phyloP scores from a whole-genome alignment of 805 yeast genomes.

The Schizosaccharomyces lindneri region DNA sequence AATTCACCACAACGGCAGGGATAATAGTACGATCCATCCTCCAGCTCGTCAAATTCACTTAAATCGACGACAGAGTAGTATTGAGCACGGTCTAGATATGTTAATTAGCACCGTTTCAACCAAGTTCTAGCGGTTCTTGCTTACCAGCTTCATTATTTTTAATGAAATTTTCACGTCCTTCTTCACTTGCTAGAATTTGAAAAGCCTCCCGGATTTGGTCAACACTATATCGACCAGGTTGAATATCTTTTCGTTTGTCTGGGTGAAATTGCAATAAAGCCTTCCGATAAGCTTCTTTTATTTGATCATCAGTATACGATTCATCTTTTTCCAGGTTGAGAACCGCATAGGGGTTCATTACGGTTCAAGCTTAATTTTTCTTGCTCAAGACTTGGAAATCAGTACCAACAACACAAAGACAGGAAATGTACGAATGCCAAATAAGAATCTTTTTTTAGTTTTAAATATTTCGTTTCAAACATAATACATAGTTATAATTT shows the following conservation, averaged over 20 bases:
- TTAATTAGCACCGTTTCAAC: not conserved
- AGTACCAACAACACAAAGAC: no score
- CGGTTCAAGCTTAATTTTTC: constrained; percentile 65
- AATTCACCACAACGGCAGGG: constrained; percentile 1
- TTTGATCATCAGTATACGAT: constrained; percentile 10
- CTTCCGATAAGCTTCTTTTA: constrained; percentile 16
- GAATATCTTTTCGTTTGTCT: not conserved
- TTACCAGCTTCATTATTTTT: not conserved
- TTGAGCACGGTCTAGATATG: not conserved
- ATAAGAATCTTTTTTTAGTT: no score
- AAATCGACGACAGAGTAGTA: not conserved
- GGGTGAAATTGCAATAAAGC: not conserved
- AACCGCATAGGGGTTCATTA: constrained; percentile 28
- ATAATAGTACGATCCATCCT: not conserved
- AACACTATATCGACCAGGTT: not conserved
- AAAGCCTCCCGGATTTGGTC: not conserved
- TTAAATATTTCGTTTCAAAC: no score
- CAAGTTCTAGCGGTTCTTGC: not conserved
- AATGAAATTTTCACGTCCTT: not conserved
- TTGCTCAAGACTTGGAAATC: not conserved
- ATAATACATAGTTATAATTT: no score
- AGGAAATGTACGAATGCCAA: no score
- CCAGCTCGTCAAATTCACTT: not conserved
- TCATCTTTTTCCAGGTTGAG: constrained; percentile 73
- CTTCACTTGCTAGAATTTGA: not conserved